These are phyloP conservation scores for Voacanga thouarsii DNA, from an alignment of 257 asterid species.

Conservation along the genomic window DNA sequence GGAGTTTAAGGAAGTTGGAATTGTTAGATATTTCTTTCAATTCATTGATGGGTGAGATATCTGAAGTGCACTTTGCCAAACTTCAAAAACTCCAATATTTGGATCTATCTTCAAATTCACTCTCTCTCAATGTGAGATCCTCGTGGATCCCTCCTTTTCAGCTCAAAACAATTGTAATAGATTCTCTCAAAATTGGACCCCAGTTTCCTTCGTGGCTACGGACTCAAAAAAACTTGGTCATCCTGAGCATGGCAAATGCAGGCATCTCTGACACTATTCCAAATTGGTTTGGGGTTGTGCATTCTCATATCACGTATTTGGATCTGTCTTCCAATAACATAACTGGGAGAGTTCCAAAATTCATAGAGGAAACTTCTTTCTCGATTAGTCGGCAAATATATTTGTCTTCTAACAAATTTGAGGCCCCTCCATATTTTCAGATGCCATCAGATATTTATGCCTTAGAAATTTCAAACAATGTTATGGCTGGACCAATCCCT, in stretches of 20 bases:
- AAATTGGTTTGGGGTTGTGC: no score
- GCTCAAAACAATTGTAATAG: slow-evolving; percentile 1
- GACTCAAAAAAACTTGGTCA: slow-evolving; percentile 5
- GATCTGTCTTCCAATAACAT: no score
- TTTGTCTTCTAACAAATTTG: no score
- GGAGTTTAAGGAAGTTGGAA: background rate
- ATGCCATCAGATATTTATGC: no score
- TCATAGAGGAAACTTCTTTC: no score
- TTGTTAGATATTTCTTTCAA: background rate
- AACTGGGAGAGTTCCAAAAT: no score
- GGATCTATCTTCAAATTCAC: slow-evolving; percentile 6
- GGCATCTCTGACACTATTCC: slow-evolving; percentile 13
- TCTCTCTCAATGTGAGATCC: slow-evolving; percentile 15
- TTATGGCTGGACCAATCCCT: no score
- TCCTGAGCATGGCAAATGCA: slow-evolving; percentile 3
- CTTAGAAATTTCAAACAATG: slow-evolving; percentile 19
- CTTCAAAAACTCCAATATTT: background rate
- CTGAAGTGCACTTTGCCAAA: slow-evolving; percentile 15
- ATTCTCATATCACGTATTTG: no score
- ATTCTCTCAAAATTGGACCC: slow-evolving; percentile 12
- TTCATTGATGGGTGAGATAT: slow-evolving; percentile 2
- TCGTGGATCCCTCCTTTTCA: slow-evolving; percentile 31
- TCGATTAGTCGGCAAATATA: no score
- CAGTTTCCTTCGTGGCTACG: slow-evolving; percentile 22
- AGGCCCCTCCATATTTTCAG: no score